Evolutionary conservation across 2,329 filamentous ascomycete species (phyloP).

Genomic region (Nemania sp.): DNA sequence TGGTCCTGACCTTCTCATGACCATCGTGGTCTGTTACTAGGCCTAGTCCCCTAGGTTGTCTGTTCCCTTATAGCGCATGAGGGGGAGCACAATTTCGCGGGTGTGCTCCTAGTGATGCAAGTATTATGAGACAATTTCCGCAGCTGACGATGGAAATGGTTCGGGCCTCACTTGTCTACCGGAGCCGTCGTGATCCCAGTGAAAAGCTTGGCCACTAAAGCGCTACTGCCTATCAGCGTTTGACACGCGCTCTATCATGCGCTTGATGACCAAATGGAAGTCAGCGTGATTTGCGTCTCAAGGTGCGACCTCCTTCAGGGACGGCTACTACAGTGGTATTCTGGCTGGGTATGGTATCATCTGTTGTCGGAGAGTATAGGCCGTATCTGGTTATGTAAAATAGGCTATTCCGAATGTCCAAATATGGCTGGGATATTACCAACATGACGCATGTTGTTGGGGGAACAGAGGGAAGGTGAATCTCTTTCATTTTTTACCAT

Average conservation of each 20-base stretch:
- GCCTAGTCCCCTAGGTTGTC: neutral
- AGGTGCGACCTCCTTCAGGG: conserved; percentile 1
- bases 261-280: conserved; percentile 6
- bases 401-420: conserved; percentile 11
- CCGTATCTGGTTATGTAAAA: neutral
- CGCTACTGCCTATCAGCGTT: conserved; percentile 22
- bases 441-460: conserved; percentile 3
- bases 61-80: neutral
- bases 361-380: neutral
- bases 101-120: neutral
- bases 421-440: conserved; percentile 1
- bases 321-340: conserved; percentile 17
- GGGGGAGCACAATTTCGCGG: neutral
- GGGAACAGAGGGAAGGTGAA: neutral
- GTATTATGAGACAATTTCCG: neutral
- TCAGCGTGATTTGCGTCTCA: conserved; percentile 8
- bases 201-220: conserved; percentile 1
- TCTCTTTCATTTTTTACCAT: neutral
- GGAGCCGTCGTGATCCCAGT: neutral
- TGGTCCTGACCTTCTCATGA: conserved; percentile 3
- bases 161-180: conserved; percentile 6
- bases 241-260: conserved; percentile 17
- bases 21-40: neutral
- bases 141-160: neutral
- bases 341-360: conserved; percentile 2